Evolutionary conservation across 1,139 yeast species (phyloP).

Genomic region (Suhomyces yuchorum): DNA sequence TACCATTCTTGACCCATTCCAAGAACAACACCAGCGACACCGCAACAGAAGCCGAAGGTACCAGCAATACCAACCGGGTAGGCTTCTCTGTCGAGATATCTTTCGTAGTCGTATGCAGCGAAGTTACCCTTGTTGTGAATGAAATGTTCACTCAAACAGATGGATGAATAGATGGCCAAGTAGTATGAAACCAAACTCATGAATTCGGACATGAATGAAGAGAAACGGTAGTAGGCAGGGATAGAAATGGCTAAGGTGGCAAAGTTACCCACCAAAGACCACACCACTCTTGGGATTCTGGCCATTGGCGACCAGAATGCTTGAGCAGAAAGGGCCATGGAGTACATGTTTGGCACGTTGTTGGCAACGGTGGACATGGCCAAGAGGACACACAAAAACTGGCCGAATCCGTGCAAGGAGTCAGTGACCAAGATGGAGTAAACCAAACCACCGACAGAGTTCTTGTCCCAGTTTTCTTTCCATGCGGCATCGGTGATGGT

Average conservation of each 20-base stretch:
- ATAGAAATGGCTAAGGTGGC: conserved; percentile 82
- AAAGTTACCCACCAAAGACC: conserved; percentile 79
- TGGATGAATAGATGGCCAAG: conserved; percentile 80
- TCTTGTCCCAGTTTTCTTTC: conserved; percentile 51
- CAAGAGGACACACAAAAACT: conserved; percentile 81
- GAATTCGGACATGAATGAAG: conserved; percentile 73
- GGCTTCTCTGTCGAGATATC: conserved; percentile 55
- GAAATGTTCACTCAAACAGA: conserved; percentile 76
- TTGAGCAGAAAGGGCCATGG: conserved; percentile 83
- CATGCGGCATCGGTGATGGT: conserved; percentile 48
- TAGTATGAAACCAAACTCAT: conserved; percentile 92
- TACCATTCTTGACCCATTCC: conserved; percentile 92
- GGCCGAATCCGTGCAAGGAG: conserved; percentile 85
- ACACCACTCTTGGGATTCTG: conserved; percentile 74
- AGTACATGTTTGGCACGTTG: conserved; percentile 91
- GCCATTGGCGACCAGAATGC: conserved; percentile 74
- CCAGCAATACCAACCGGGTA: conserved; percentile 83
- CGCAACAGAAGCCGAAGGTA: conserved; percentile 72
- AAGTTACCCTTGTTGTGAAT: conserved; percentile 66
- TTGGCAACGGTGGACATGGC: conserved; percentile 86
- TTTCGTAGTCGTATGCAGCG: conserved; percentile 61
- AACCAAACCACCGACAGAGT: conserved; percentile 80
- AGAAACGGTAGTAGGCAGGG: conserved; percentile 80
- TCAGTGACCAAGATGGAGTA: conserved; percentile 75
- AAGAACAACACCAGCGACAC: conserved; percentile 79